Evolutionary conservation across 2,329 filamentous ascomycete genomes (phyloP), one percentile per base, ranked within the genome.

Genomic region (Cercospora sesami): DNA sequence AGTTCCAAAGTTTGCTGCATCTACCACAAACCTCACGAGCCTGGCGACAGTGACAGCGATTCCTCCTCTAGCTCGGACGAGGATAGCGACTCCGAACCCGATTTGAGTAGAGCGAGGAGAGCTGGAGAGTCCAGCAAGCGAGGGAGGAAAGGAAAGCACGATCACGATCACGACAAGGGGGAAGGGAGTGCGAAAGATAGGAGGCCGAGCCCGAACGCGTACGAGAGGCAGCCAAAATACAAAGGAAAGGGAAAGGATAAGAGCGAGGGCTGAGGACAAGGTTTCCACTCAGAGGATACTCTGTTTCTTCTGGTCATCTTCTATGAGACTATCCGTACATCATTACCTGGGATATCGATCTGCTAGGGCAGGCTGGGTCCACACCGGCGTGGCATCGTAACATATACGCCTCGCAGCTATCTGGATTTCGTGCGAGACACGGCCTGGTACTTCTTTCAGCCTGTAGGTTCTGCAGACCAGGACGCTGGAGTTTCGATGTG

Each of bases 1-100:
- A 94, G 89, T 72, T 96, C 92, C 18, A 99, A 99, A 87, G 95
- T 98, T n/a, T 99, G 95, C 86, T 99, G 95, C 80, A 99, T 99
- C 80, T 99, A 97, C 82, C 94, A 97, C 82, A 91, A 91, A 69
- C 90, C 93, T 6, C 91, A 90, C 73, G 87, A 85, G 10, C 89
- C 93, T 4, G 93, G 91, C 78, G 94, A 98, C 79, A 95, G 91
- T 33, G 93, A 90, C 72, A 87, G 89, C 72, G 88, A 90, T 68
- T 87, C 84, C 0, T 86, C 84, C 16, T 86, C 84, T 14, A 89
- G 88, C 7, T 83, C 83, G 6, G 83, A 85, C 33, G 78, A 75
- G 26, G 80, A 80, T 48, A 86, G 85, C 0, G 87, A 89, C 68
- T 86, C 85, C n/a, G 85, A 83, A 69, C 79, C 81, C 31, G 83